These are phyloP conservation scores for Bauhinia variegata DNA, from an alignment of 306 rosid genomes.

Conservation along the genomic window DNA sequence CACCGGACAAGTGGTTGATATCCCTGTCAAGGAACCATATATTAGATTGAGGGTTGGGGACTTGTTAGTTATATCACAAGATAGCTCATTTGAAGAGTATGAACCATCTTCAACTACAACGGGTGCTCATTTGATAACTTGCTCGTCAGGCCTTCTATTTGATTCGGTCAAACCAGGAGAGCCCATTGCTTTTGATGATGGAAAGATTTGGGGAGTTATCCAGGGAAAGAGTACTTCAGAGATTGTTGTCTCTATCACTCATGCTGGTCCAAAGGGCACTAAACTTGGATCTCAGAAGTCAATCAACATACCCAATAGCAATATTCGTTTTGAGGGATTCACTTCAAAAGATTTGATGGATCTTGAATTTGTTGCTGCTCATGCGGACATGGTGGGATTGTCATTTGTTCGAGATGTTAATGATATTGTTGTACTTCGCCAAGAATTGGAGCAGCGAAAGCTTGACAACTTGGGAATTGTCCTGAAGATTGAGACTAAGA, in stretches of 20 bases:
- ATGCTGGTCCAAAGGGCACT: slow-evolving; percentile 3
- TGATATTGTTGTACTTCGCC: slow-evolving; percentile 9
- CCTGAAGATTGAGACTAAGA: slow-evolving; percentile 1
- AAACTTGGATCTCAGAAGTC: slow-evolving; percentile 22
- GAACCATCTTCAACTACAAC: not conserved
- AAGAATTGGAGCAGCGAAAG: slow-evolving; percentile 10
- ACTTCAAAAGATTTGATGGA: slow-evolving; percentile 14
- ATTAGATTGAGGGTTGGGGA: slow-evolving; percentile 6
- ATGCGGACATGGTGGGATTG: slow-evolving; percentile 21
- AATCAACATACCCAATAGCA: slow-evolving; percentile 16
- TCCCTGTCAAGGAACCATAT: slow-evolving; percentile 5
- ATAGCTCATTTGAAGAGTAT: not conserved
- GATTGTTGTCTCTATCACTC: slow-evolving; percentile 19
- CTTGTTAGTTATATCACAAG: slow-evolving; percentile 3
- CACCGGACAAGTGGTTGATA: slow-evolving; percentile 2
- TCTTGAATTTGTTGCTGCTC: slow-evolving; percentile 20
- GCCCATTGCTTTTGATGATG: slow-evolving; percentile 11
- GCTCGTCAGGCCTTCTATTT: slow-evolving; percentile 17
- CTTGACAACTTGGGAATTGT: slow-evolving; percentile 4
- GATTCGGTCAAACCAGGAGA: slow-evolving; percentile 24
- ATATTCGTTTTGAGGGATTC: not conserved
- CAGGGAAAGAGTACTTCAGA: slow-evolving; percentile 4
- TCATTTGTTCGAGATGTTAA: not conserved
- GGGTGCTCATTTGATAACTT: not conserved
- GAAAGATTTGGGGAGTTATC: slow-evolving; percentile 15